Percentiles rank a stretch among this genome's conserved stretches.
phyloP scores from a whole-genome alignment of 2,329 filamentous ascomycete genomes.

The Talaromyces sp. region DNA sequence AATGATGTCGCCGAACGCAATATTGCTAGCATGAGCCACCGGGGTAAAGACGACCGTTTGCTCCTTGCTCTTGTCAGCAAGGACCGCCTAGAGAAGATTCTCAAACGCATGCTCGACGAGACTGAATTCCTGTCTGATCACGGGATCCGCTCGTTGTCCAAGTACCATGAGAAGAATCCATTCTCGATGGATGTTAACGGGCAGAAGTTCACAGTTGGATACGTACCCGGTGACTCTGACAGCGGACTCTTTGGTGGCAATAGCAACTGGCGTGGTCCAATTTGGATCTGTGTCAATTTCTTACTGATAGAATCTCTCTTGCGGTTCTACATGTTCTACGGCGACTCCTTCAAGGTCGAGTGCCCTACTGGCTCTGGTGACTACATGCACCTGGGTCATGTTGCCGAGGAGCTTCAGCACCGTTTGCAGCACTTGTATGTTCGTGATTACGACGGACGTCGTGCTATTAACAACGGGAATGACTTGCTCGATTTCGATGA shows the following conservation, averaged over 20 bases:
- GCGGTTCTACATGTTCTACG: slow-evolving; percentile 94
- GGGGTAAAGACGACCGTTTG: slow-evolving; percentile 85
- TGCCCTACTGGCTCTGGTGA: slow-evolving; percentile 92
- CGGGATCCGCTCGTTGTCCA: slow-evolving; percentile 87
- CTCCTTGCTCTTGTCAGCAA: slow-evolving; percentile 88
- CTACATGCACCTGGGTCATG: slow-evolving; percentile 91
- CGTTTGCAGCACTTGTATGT: slow-evolving; percentile 88
- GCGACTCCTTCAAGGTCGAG: slow-evolving; percentile 80
- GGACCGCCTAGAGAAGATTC: slow-evolving; percentile 82
- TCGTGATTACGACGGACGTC: slow-evolving; percentile 75
- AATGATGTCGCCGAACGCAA: slow-evolving; percentile 86
- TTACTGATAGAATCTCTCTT: slow-evolving; percentile 90
- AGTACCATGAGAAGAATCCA: slow-evolving; percentile 83
- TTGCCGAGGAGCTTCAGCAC: slow-evolving; percentile 93
- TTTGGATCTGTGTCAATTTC: slow-evolving; percentile 96
- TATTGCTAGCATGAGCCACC: slow-evolving; percentile 86
- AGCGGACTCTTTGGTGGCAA: slow-evolving; percentile 93
- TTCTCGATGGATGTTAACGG: slow-evolving; percentile 96
- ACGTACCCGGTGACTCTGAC: slow-evolving; percentile 93
- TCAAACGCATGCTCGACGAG: slow-evolving; percentile 89
- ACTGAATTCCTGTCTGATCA: slow-evolving; percentile 87
- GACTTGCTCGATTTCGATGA: slow-evolving; percentile 86
- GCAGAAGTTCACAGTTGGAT: slow-evolving; percentile 80
- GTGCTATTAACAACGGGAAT: slow-evolving; percentile 81
- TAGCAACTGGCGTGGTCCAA: slow-evolving; percentile 95